Evolutionary conservation across 805 yeast species (phyloP), one percentile per base, ranked within the genome.

Genomic region (Ogataea nakhonphanomensis): DNA sequence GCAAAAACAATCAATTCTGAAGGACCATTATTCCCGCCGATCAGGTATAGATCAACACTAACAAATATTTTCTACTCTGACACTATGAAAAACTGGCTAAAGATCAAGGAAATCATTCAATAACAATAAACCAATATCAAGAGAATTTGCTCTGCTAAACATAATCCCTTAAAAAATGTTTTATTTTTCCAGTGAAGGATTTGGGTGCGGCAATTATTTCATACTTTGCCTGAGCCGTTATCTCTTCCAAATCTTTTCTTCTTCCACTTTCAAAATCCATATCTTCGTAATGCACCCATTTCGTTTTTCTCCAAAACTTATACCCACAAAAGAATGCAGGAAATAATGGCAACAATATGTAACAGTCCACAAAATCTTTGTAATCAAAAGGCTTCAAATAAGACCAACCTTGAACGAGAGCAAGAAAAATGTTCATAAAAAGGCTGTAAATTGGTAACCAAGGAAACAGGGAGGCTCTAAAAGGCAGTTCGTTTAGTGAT

Each of bases 371-470:
- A 50, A 74, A 74, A 34, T 50, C 50, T 13, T 78, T 79, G 3
- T 78, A 76, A 22, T 65, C 61, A 48, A 77, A 79, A 1, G 85
- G 86, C 35, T 67, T 66, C 46, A 79, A 73, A 29, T 70, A 64
- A 0, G 80, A 65, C 84, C 84, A 79, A 3, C 86, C 84, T 58
- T 81, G 87, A 21, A 81, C 72, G 24, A 79, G 55, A 2, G 76
- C 79, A 42, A 81, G 61, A 40, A 81, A 70, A 1, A 70, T 46
- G 53, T 76, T 79, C 34, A 76, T 63, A 3, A 64, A 46, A 7
- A 81, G 58, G 8, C 82, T 79, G 26, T 71, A 54, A 14, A 65
- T 62, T 2, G 82, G 76, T 15, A 70, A 59, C 48, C 55, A 59
- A 1, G 88, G 88, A 55, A 64, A 78, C 53, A 70, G 63, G n/a